Evolutionary conservation across 2,329 filamentous ascomycete genomes (phyloP).

Genomic region (Nemania serpens): DNA sequence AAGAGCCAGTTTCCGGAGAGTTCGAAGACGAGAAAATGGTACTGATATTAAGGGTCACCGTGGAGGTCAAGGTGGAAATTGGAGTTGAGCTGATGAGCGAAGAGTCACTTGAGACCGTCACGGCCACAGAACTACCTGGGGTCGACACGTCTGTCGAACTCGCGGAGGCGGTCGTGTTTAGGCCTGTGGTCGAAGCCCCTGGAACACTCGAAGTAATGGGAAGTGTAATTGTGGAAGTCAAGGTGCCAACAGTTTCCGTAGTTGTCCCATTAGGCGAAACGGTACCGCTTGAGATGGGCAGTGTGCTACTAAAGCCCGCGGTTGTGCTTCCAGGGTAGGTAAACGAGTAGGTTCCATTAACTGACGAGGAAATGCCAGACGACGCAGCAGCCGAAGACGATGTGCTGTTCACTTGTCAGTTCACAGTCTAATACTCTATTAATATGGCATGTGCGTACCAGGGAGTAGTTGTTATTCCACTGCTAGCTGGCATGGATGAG

Average conservation of each 20-base stretch:
- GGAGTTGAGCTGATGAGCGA: constrained; percentile 18
- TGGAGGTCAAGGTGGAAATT: constrained; percentile 20
- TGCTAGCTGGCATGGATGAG: constrained; percentile 5
- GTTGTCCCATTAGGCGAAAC: constrained; percentile 17
- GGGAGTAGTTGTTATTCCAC: constrained; percentile 2
- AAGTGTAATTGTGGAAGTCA: constrained; percentile 7
- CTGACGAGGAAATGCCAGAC: background rate
- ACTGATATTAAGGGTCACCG: constrained; percentile 17
- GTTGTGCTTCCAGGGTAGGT: constrained; percentile 10
- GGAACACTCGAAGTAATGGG: constrained; percentile 18
- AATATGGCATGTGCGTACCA: constrained; percentile 8
- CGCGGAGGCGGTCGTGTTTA: too few relatives aligned
- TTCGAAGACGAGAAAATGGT: constrained; percentile 23
- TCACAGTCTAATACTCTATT: background rate
- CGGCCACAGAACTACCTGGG: constrained; percentile 9
- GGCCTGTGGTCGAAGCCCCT: too few relatives aligned
- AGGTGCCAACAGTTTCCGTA: constrained; percentile 21
- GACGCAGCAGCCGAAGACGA: constrained; percentile 7
- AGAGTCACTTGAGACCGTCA: constrained; percentile 15
- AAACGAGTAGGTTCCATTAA: constrained; percentile 18
- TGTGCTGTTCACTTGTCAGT: constrained; percentile 6
- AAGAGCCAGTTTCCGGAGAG: constrained; percentile 25
- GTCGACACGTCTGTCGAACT: too few relatives aligned
- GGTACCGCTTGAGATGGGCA: constrained; percentile 5
- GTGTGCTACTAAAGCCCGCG: constrained; percentile 7